Base-by-base conservation (phyloP, 1,139 yeast genomes). In the Spencermartinsiella ligniputridi region DNA sequence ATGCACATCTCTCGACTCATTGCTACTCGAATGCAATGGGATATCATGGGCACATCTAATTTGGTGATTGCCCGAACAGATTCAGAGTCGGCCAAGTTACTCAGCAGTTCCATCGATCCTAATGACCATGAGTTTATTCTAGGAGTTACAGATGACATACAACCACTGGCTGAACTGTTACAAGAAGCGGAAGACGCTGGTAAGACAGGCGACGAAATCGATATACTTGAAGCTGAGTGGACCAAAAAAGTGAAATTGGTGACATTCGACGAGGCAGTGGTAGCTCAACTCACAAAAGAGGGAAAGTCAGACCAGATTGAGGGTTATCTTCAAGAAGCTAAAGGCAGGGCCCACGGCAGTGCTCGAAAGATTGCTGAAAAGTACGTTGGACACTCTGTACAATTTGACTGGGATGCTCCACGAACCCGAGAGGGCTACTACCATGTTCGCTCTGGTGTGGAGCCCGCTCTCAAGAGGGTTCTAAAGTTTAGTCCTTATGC, bases 21-120 rank as follows among this genome's bases (percentile, higher is more conserved):
- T 29, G 82, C 85, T 8, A 76, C 83, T 1, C 69, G 86, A 52
- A 64, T 79, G 60, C 83, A 79, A 55, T 76, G 83, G 76, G 86
- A 79, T 61, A 67, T 80, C 35, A 75, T 79, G 81, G 80, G 80
- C 8, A 67, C 79, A 4, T 76, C 75, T 49, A 79, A 78, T 58
- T 61, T 79, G 51, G 59, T 78, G 19, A 78, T 79, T 65, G 83
- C 85, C 2, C 65, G 85, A 48, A 74, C 81, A 3, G 85, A 79
- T 55, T 72, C 82, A 16, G 80, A 78, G 54, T 75, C 80, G 41
- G 77, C 79, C 6, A 75, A 72, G 37, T 64, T 79, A 47, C 61
- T 79, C 35, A 75, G 78, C 40, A 74, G 80, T 18, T 71, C 74
- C 12, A 70, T 78, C 30, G 86, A 79, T 54, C 74, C 78, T 20